Conservation (phyloP, 306 rosid species). For the Elaeagnus macrophylla region DNA sequence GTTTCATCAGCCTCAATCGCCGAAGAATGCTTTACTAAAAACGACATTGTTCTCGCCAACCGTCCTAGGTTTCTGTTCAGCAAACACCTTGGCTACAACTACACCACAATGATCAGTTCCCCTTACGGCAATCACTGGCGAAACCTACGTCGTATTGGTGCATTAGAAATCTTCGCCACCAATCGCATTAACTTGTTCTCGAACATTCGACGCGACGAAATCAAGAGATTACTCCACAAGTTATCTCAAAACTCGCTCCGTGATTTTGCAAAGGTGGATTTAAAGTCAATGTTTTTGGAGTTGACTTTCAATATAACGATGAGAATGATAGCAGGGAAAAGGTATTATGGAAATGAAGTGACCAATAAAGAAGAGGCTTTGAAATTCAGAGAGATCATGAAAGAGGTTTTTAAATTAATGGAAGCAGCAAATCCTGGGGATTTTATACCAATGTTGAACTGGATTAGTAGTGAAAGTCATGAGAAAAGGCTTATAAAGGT, state of each 20-base stretch:
- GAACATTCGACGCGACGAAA: slow-evolving; percentile 34
- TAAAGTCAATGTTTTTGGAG: slow-evolving; percentile 34
- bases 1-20: slow-evolving; percentile 36
- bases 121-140: slow-evolving; percentile 66
- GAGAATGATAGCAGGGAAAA: slow-evolving; percentile 54
- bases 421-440: slow-evolving; percentile 11
- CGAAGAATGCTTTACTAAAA: slow-evolving; percentile 50
- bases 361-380: slow-evolving; percentile 27
- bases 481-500: slow-evolving; percentile 9
- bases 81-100: slow-evolving; percentile 30
- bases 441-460: slow-evolving; percentile 12
- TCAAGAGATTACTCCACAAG: slow-evolving; percentile 19
- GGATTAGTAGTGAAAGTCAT: not conserved
- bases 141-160: slow-evolving; percentile 45
- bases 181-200: slow-evolving; percentile 18
- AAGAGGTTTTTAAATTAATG: slow-evolving; percentile 9
- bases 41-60: slow-evolving; percentile 39
- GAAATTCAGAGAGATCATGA: slow-evolving; percentile 32
- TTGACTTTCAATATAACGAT: slow-evolving; percentile 41
- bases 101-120: slow-evolving; percentile 16
- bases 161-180: slow-evolving; percentile 41
- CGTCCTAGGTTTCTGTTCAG: slow-evolving; percentile 15
- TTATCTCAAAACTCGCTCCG: slow-evolving; percentile 9
- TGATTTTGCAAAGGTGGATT: slow-evolving; percentile 26
- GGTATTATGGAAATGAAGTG: slow-evolving; percentile 34